These are phyloP conservation scores for Cymbopogon citratus DNA, from an alignment of 176 grass and related monocot genomes.

Conservation along the genomic window DNA sequence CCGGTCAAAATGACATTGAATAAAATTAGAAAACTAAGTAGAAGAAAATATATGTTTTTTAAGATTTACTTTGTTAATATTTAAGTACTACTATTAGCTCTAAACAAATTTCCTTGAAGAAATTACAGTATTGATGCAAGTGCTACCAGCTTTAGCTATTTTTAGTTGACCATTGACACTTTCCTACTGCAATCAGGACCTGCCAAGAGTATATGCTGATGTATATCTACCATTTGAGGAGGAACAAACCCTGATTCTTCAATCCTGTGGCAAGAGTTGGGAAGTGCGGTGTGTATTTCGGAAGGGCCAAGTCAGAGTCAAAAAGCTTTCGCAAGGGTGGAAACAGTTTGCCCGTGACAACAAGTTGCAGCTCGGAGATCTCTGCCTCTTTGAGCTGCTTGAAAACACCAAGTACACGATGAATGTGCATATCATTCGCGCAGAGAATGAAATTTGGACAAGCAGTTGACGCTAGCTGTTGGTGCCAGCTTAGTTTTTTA, in stretches of 20 bases:
- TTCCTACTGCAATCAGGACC: not conserved
- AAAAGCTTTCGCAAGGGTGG: constrained; percentile 12
- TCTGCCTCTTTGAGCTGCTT: constrained; percentile 43
- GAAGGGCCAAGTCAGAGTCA: not conserved
- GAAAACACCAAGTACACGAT: not conserved
- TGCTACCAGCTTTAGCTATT: not conserved
- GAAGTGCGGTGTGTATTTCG: not conserved
- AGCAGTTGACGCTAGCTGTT: no score
- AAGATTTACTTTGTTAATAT: not conserved
- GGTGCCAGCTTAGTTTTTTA: no score
- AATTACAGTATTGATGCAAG: not conserved
- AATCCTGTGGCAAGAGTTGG: not conserved
- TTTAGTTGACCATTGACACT: not conserved
- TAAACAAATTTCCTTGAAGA: not conserved
- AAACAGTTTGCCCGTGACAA: constrained; percentile 24
- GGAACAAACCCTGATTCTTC: not conserved
- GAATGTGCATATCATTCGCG: constrained; percentile 19
- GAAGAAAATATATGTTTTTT: not conserved
- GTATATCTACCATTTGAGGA: constrained; percentile 15
- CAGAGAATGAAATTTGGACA: not conserved
- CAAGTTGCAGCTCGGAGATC: constrained; percentile 30
- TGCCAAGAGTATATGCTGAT: not conserved
- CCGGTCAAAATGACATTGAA: not conserved
- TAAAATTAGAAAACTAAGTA: not conserved
- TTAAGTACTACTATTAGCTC: not conserved